Evolutionary conservation across 257 asterid genomes (phyloP).

Genomic region (Pogostemon cablin): DNA sequence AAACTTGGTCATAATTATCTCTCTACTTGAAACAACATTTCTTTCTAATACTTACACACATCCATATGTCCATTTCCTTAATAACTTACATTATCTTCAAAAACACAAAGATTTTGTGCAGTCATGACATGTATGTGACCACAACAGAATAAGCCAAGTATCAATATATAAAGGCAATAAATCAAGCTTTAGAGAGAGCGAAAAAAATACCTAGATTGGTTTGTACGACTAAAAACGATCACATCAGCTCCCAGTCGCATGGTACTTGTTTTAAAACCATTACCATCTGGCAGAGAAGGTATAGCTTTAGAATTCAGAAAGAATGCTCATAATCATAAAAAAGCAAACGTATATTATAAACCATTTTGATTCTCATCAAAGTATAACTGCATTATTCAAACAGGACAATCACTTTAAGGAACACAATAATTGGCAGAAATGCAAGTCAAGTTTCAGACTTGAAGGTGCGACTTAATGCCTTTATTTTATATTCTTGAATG

Average conservation of each 20-base stretch:
- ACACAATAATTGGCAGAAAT: conserved; percentile 8
- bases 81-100: conserved; percentile 8
- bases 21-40: conserved; percentile 23
- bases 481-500: neutral
- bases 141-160: conserved; percentile 16
- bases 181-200: conserved; percentile 25
- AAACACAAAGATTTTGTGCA: conserved; percentile 21
- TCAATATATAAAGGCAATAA: conserved; percentile 27
- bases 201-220: conserved; percentile 63
- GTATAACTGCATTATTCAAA: conserved; percentile 22
- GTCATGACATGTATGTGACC: conserved; percentile 13
- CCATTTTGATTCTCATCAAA: conserved; percentile 4
- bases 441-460: conserved; percentile 17
- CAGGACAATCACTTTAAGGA: conserved; percentile 13
- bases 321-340: neutral
- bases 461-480: conserved; percentile 24
- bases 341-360: conserved; percentile 1
- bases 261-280: conserved; percentile 98
- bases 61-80: conserved; percentile 24
- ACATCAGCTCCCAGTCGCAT: conserved; percentile 96
- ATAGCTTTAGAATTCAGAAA: conserved; percentile 33
- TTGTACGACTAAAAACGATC: conserved; percentile 77
- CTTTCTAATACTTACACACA: conserved; percentile 7
- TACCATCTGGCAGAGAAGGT: conserved; percentile 67
- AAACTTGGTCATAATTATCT: conserved; percentile 17